Evolutionary conservation across 805 yeast genomes (phyloP).

Genomic region (Kodamaea hsintzibuensis): DNA sequence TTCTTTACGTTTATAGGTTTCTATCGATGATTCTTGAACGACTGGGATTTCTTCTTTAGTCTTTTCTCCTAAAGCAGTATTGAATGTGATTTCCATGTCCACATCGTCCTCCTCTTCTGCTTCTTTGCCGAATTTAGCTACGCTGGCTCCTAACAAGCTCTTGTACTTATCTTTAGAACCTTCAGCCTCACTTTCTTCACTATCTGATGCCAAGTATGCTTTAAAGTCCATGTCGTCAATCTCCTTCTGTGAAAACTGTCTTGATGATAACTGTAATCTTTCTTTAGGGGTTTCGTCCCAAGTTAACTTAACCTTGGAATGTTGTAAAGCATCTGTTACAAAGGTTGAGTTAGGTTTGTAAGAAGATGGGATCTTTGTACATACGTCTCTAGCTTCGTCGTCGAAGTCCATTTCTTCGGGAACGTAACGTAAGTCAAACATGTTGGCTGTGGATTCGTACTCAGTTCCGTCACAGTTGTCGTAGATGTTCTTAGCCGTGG

Average conservation of each 20-base stretch:
- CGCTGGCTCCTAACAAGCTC: conserved; percentile 50
- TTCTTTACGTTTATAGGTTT: conserved; percentile 80
- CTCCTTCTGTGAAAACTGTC: conserved; percentile 85
- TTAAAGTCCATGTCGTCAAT: conserved; percentile 87
- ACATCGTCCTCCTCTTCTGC: conserved; percentile 60
- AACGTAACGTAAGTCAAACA: conserved; percentile 87
- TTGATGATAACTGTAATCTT: conserved; percentile 70
- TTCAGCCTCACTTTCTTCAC: conserved; percentile 55
- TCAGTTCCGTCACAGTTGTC: conserved; percentile 92
- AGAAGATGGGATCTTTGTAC: conserved; percentile 68
- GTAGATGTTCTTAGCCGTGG: conserved; percentile 74
- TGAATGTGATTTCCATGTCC: conserved; percentile 94
- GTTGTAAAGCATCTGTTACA: conserved; percentile 94
- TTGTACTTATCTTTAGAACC: conserved; percentile 59
- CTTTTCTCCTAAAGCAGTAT: conserved; percentile 70
- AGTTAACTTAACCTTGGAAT: conserved; percentile 91
- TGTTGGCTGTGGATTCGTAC: conserved; percentile 91
- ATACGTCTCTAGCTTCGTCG: conserved; percentile 71
- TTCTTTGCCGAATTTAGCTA: conserved; percentile 23
- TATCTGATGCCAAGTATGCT: conserved; percentile 85
- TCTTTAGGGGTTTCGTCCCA: conserved; percentile 99
- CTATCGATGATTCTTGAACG: conserved; percentile 72
- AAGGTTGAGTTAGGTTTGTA: conserved; percentile 77
- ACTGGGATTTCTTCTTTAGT: conserved; percentile 36
- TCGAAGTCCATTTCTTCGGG: conserved; percentile 89